These are phyloP conservation scores for Candida ipomoeae DNA, from an alignment of 805 yeast genomes.

Conservation along the genomic window DNA sequence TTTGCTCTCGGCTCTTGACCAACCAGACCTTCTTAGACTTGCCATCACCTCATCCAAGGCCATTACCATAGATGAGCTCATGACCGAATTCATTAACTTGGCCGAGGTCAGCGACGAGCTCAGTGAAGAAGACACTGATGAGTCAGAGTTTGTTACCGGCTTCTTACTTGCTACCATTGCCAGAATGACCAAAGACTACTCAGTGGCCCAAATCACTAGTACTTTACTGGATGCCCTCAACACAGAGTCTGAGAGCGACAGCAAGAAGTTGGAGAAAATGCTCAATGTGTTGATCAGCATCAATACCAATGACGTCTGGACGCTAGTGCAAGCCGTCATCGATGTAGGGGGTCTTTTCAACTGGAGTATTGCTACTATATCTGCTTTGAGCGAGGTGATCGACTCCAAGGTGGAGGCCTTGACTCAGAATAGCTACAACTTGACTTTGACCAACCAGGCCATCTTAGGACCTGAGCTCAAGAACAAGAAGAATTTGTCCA, in stretches of 20 bases:
- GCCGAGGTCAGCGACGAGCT: slow-evolving; percentile 22
- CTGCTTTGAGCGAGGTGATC: slow-evolving; percentile 42
- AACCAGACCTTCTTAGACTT: slow-evolving; percentile 70
- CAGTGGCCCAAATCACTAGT: slow-evolving; percentile 53
- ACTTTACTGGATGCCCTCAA: slow-evolving; percentile 37
- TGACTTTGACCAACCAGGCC: slow-evolving; percentile 46
- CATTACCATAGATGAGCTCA: slow-evolving; percentile 58
- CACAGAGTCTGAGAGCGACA: slow-evolving; percentile 21
- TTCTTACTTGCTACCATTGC: slow-evolving; percentile 33
- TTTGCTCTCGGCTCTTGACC: slow-evolving; percentile 37
- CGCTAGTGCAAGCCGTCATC: slow-evolving; percentile 57
- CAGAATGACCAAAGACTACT: slow-evolving; percentile 63
- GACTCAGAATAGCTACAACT: slow-evolving; percentile 39
- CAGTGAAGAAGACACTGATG: slow-evolving; percentile 7
- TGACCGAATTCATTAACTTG: slow-evolving; percentile 50
- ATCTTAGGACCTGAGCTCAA: slow-evolving; percentile 24
- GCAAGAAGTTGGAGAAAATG: slow-evolving; percentile 35
- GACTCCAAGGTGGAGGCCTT: slow-evolving; percentile 44
- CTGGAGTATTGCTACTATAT: slow-evolving; percentile 52
- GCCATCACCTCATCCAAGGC: slow-evolving; percentile 78
- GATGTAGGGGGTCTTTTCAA: slow-evolving; percentile 73
- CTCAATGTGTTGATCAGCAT: slow-evolving; percentile 30
- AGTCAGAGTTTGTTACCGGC: slow-evolving; percentile 12
- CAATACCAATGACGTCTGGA: slow-evolving; percentile 51
- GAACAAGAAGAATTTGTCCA: slow-evolving; percentile 25